These are phyloP conservation scores for Basipetospora chlamydospora DNA, from an alignment of 2,329 filamentous ascomycete species.

Conservation along the genomic window DNA sequence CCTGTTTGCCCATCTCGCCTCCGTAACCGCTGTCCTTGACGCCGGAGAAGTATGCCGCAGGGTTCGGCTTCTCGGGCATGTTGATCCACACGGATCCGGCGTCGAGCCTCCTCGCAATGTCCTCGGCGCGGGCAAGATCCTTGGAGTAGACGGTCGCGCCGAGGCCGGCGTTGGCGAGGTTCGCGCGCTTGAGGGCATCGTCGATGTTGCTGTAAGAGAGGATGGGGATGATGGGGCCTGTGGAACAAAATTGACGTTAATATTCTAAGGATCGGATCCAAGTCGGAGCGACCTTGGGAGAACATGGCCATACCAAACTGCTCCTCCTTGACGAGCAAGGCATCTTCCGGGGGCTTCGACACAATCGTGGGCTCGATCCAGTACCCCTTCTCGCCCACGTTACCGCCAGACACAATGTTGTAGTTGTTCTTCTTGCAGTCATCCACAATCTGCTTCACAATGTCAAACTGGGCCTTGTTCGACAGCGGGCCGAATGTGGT, in stretches of 20 bases:
- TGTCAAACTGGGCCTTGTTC: conserved; percentile 50
- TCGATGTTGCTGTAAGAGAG: conserved; percentile 46
- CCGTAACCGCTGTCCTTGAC: conserved; percentile 30
- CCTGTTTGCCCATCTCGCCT: conserved; percentile 23
- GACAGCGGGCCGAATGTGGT: conserved; percentile 42
- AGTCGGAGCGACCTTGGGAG: too few species aligned
- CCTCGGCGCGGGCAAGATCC: conserved; percentile 33
- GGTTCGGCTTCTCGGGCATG: conserved; percentile 29
- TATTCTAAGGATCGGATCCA: too few species aligned
- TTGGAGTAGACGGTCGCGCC: conserved; percentile 43
- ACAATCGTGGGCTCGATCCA: conserved; percentile 45
- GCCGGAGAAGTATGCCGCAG: conserved; percentile 23
- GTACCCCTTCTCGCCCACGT: conserved; percentile 25
- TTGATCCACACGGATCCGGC: conserved; percentile 49
- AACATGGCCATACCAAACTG: conserved; percentile 28
- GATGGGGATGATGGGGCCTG: conserved; percentile 49
- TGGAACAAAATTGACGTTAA: too few species aligned
- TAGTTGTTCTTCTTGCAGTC: conserved; percentile 42
- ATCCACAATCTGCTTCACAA: conserved; percentile 27
- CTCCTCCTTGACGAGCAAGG: conserved; percentile 40
- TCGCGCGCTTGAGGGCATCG: conserved; percentile 42
- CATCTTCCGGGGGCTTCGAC: conserved; percentile 42
- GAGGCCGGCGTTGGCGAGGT: conserved; percentile 35
- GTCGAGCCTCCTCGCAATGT: conserved; percentile 38
- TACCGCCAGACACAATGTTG: conserved; percentile 27